These are phyloP conservation scores for Tetradesmus obliquus DNA, from an alignment of 139 green algal genomes.

Conservation along the genomic window DNA sequence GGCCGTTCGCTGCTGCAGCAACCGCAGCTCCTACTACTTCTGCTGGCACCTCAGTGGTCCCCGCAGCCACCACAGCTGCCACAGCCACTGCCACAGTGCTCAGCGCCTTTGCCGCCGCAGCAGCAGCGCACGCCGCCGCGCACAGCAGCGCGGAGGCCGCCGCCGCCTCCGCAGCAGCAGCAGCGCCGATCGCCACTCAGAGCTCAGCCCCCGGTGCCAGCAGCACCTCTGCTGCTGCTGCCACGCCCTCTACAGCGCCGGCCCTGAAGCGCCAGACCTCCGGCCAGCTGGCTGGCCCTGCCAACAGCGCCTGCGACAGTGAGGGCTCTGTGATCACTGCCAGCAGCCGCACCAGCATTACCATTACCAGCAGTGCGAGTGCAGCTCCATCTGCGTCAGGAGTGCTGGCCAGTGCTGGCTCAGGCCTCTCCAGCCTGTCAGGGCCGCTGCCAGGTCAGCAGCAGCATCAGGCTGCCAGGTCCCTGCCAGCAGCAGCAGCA, in stretches of 20 bases:
- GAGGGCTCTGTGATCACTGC: constrained; percentile 39
- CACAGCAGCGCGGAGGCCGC: background rate
- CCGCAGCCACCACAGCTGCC: background rate
- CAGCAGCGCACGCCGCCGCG: background rate
- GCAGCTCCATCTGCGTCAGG: background rate
- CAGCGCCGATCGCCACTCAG: background rate
- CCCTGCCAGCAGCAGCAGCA: constrained; percentile 1
- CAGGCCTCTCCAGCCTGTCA: background rate
- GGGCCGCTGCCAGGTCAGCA: background rate
- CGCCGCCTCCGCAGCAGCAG: background rate
- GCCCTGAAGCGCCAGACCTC: background rate
- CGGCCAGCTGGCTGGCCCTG: background rate
- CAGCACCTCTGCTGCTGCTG: background rate
- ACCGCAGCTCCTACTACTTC: background rate
- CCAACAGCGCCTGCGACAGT: constrained; percentile 17
- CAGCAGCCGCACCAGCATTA: constrained; percentile 31
- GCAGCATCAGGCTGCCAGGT: background rate
- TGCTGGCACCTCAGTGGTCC: background rate
- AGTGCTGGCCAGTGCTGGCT: background rate
- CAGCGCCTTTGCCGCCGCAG: background rate
- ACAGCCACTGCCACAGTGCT: background rate
- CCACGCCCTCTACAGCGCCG: background rate
- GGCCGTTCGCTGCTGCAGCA: constrained; percentile 4
- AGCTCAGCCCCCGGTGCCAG: background rate
- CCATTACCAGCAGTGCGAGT: constrained; percentile 21